Conservation (phyloP, 148 eudicot genomes). For the Heliosperma pusillum region DNA sequence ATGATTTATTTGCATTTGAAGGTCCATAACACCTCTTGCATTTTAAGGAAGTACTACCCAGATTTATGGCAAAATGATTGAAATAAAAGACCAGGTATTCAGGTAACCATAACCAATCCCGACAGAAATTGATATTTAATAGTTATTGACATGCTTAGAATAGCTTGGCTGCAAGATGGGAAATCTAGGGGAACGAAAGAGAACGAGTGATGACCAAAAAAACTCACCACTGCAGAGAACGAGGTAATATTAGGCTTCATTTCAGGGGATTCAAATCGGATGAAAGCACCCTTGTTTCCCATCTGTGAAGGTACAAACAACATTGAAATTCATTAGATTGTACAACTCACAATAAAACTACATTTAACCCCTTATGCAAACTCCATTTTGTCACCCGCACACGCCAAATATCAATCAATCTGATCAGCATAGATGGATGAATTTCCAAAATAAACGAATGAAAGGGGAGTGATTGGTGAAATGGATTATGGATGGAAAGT, state of each 20-base stretch:
- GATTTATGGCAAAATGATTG: background rate
- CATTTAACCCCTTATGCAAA: background rate
- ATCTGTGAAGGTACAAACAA: slow-evolving; percentile 44
- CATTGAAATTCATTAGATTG: background rate
- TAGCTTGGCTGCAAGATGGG: background rate
- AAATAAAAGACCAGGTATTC: background rate
- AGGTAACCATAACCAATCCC: background rate
- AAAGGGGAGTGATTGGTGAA: background rate
- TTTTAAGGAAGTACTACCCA: background rate
- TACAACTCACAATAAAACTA: background rate
- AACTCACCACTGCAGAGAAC: slow-evolving; percentile 89
- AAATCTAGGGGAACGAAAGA: background rate
- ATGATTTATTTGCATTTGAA: background rate
- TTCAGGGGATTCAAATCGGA: slow-evolving; percentile 88
- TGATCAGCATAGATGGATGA: background rate
- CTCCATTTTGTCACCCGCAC: background rate
- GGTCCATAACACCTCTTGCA: background rate
- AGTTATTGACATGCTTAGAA: background rate
- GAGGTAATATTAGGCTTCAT: slow-evolving; percentile 90
- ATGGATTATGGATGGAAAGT: background rate
- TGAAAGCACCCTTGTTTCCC: slow-evolving; percentile 99
- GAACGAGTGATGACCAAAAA: background rate
- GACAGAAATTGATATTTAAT: background rate
- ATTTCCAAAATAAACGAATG: background rate
- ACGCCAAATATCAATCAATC: background rate